Evolutionary conservation across 257 asterid genomes (phyloP).

Genomic region (Parsonsia alboflavescens): DNA sequence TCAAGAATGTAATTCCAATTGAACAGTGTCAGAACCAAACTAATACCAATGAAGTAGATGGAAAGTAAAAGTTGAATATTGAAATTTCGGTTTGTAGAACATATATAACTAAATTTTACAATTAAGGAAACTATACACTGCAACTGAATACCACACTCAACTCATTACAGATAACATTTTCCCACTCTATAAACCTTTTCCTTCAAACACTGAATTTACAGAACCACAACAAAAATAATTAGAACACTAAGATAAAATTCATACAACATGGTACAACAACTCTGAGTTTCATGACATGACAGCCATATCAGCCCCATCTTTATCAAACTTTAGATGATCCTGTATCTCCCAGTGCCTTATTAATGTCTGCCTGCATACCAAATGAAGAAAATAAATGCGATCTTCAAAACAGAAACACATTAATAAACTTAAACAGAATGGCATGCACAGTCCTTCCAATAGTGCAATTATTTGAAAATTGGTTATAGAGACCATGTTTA

Average conservation of each 20-base stretch:
- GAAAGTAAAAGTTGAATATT: not conserved
- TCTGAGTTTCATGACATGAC: not conserved
- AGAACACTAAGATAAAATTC: not conserved
- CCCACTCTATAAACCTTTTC: not conserved
- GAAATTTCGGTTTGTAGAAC: not conserved
- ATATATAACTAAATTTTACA: not conserved
- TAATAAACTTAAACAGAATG: not conserved
- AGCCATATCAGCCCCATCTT: not conserved
- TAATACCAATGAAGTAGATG: not conserved
- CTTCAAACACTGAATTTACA: not conserved
- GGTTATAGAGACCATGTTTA: not conserved
- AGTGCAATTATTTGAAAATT: not conserved
- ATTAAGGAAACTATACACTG: too few species aligned
- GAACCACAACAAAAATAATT: not conserved
- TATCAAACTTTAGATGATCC: not conserved
- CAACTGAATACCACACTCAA: not conserved
- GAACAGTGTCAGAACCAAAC: not conserved
- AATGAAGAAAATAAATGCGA: not conserved
- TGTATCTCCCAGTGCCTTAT: constrained; percentile 58
- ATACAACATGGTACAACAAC: not conserved
- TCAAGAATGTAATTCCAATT: not conserved
- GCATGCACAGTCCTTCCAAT: not conserved
- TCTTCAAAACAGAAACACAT: not conserved
- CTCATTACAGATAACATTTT: not conserved
- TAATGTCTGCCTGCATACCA: constrained; percentile 48